Evolutionary conservation across 805 yeast genomes (phyloP).

Genomic region (Isabelozyma heimii): DNA sequence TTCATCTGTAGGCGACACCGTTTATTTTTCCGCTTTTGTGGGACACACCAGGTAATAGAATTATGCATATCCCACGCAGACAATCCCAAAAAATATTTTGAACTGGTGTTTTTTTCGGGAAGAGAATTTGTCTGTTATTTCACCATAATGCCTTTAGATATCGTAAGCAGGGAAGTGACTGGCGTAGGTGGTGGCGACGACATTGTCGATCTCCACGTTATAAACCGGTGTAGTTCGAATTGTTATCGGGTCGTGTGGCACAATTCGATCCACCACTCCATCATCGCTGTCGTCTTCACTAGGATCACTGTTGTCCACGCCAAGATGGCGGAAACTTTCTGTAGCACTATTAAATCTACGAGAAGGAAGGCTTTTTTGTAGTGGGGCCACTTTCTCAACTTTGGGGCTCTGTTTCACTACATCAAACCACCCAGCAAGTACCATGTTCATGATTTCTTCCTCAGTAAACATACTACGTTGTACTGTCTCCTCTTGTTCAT

Average conservation of each 20-base stretch:
- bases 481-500: conserved; percentile 5
- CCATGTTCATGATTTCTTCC: conserved; percentile 4
- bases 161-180: conserved; percentile 4
- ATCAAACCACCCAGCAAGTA: neutral
- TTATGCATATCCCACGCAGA: no score
- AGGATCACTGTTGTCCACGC: neutral
- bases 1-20: no score
- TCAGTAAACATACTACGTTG: conserved; percentile 6
- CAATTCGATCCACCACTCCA: neutral
- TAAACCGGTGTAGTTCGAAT: neutral
- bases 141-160: neutral
- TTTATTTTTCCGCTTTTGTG: no score
- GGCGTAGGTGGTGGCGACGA: neutral
- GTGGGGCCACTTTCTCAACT: neutral
- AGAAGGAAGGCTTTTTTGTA: neutral
- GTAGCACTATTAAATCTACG: neutral
- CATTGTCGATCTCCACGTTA: neutral
- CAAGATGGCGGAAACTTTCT: neutral
- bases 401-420: neutral
- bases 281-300: conserved; percentile 2
- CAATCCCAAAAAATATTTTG: no score
- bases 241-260: neutral
- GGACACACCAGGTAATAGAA: no score
- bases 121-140: no score
- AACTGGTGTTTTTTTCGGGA: no score